Base-by-base conservation (phyloP, 2,329 filamentous ascomycete genomes). In the Bertia moriformis region DNA sequence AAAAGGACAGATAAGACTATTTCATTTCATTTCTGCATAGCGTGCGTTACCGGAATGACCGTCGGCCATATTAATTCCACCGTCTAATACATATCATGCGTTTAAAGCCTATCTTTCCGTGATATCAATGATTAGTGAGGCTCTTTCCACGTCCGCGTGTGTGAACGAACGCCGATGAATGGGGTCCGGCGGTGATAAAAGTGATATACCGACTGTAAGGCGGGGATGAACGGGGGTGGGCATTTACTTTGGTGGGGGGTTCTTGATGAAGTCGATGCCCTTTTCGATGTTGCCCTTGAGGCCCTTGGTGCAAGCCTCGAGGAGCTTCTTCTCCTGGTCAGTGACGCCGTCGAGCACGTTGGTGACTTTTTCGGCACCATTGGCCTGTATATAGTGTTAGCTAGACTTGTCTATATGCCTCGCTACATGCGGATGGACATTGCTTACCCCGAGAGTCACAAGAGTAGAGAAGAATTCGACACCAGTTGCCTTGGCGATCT, bases 391-490 rank as follows among this genome's bases (percentile, higher is more conserved):
- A 45, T 59, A 33, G 54, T 10, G n/a, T n/a, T n/a, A n/a, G n/a
- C n/a, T n/a, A n/a, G n/a, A n/a, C n/a, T n/a, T n/a, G n/a, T n/a
- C 15, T 10, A 10, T 12, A 15, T 14, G 32, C 5, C 20, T n/a
- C 14, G 12, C n/a, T 38, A 24, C 15, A 4, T 13, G 20, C 15
- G 36, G 15, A 37, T 45, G 43, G 35, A 4, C 37, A 39, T 33
- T 40, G 71, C 84, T 67, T 82, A 93, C 87, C 56, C 91, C 91
- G 50, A 98, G 86, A 67, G 94, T 85, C 49, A 96, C 76, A 44
- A 88, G 89, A 40, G 93, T 86, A 42, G 91, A 94, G 76, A 98
- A 98, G 72, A 84, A 98, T 41, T 98, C 88, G 46, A 73, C 63
- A 49, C 87, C 88, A 44, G 81, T 86, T 55, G 79, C 75, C 71